Conservation (phyloP, 371 early-diverging fungal genomes). For the Mortierella sp. region DNA sequence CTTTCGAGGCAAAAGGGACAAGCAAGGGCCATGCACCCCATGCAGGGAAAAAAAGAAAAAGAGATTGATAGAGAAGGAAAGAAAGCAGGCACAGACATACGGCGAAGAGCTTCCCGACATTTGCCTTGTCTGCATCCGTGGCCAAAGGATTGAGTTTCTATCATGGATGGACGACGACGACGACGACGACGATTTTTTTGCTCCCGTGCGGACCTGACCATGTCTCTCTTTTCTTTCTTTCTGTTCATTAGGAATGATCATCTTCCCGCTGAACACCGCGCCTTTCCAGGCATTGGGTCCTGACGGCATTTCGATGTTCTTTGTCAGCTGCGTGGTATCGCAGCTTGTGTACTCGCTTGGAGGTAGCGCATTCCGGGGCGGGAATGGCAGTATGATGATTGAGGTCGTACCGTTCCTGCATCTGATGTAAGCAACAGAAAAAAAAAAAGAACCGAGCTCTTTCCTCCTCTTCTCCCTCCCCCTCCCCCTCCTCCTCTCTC, state of each 20-base stretch:
- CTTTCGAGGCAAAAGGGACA: no score
- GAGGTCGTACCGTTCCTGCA: constrained; percentile 94
- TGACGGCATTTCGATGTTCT: constrained; percentile 94
- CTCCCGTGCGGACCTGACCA: no score
- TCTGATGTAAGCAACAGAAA: constrained; percentile 75
- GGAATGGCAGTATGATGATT: constrained; percentile 96
- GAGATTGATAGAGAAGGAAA: no score
- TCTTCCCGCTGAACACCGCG: constrained; percentile 87
- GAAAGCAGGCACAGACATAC: no score
- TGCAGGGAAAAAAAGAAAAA: no score
- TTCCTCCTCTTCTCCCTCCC: constrained; percentile 1
- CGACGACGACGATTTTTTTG: no score
- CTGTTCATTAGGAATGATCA: constrained; percentile 77
- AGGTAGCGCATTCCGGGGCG: constrained; percentile 90
- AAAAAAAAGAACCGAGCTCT: neutral
- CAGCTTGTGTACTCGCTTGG: constrained; percentile 89
- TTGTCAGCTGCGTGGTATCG: constrained; percentile 85
- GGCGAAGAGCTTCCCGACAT: no score
- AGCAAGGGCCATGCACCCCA: no score
- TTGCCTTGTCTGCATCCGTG: no score
- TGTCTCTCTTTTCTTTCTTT: no score
- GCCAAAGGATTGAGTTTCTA: no score
- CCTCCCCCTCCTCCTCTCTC: neutral
- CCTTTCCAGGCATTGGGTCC: constrained; percentile 85
- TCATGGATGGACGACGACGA: no score